phyloP scores from a whole-genome alignment of 208 protist species.

The Ichthyophonus hoferi region DNA sequence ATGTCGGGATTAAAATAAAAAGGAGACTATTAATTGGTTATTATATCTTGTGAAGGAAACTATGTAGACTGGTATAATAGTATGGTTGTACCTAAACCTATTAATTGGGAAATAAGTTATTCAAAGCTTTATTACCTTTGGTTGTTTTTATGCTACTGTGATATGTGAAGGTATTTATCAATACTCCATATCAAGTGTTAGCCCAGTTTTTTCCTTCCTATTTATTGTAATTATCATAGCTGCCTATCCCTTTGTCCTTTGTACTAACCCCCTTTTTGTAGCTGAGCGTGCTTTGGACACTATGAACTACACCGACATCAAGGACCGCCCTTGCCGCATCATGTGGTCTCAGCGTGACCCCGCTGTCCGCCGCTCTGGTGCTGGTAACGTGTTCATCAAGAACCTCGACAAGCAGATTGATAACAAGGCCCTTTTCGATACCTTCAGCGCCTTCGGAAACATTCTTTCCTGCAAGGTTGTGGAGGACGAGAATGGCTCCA shows the following conservation, averaged over 20 bases:
- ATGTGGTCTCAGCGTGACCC: conserved; percentile 99
- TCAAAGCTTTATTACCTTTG: too few species aligned
- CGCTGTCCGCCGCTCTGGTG: conserved; percentile 81
- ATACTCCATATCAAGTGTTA: too few species aligned
- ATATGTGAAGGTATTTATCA: too few species aligned
- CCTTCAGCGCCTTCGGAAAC: conserved; percentile 91
- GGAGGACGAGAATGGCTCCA: conserved; percentile 69
- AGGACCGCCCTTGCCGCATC: conserved; percentile 87
- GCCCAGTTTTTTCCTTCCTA: too few species aligned
- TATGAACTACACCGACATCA: conserved; percentile 91
- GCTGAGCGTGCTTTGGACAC: conserved; percentile 92
- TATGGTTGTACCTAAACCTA: too few species aligned
- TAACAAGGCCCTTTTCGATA: conserved; percentile 91
- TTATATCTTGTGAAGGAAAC: too few species aligned
- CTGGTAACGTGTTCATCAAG: conserved; percentile 97
- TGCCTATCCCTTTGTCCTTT: not conserved
- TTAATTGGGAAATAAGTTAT: too few species aligned
- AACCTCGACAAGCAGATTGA: conserved; percentile 90
- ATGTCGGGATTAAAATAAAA: too few species aligned
- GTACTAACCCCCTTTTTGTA: conserved; percentile 35
- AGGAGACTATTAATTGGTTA: too few species aligned
- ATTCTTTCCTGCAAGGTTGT: conserved; percentile 97
- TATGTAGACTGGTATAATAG: too few species aligned
- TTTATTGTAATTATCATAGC: too few species aligned
- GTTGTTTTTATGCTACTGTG: too few species aligned